Evolutionary conservation across 768 basidiomycete species (phyloP).

Genomic region (Melanogaster broomeanus): DNA sequence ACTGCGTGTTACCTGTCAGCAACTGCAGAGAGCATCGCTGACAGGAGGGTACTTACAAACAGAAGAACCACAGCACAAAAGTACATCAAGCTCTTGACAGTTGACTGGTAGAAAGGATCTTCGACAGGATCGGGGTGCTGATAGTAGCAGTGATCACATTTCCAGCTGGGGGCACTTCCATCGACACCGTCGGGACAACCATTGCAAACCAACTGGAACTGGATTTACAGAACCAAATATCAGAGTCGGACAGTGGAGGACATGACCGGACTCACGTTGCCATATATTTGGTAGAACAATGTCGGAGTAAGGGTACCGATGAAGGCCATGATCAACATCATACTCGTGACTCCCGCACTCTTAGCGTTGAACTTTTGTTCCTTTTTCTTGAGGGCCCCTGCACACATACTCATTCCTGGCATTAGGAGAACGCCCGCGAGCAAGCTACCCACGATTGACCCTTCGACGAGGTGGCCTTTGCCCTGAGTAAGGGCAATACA

Average conservation of each 20-base stretch:
- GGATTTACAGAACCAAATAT: conserved; percentile 15
- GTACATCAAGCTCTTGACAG: conserved; percentile 95
- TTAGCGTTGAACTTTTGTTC: conserved; percentile 99
- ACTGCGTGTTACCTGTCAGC: conserved; percentile 47
- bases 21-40: not conserved
- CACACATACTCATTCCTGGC: conserved; percentile 97
- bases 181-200: conserved; percentile 60
- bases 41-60: conserved; percentile 59
- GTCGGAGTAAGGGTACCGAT: conserved; percentile 95
- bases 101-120: conserved; percentile 96
- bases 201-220: conserved; percentile 88
- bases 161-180: conserved; percentile 53
- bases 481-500: conserved; percentile 84
- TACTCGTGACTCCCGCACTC: conserved; percentile 97
- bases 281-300: conserved; percentile 97
- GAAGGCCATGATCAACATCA: conserved; percentile 99
- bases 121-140: conserved; percentile 89
- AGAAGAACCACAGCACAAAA: conserved; percentile 89
- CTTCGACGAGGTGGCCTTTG: conserved; percentile 94
- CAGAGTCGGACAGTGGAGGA: not conserved
- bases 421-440: conserved; percentile 95
- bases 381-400: conserved; percentile 84
- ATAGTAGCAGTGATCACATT: conserved; percentile 92
- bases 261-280: conserved; percentile 67
- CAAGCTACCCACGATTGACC: conserved; percentile 92